Conservation (phyloP, 441 rosid species). For the Adansonia gregorii region DNA sequence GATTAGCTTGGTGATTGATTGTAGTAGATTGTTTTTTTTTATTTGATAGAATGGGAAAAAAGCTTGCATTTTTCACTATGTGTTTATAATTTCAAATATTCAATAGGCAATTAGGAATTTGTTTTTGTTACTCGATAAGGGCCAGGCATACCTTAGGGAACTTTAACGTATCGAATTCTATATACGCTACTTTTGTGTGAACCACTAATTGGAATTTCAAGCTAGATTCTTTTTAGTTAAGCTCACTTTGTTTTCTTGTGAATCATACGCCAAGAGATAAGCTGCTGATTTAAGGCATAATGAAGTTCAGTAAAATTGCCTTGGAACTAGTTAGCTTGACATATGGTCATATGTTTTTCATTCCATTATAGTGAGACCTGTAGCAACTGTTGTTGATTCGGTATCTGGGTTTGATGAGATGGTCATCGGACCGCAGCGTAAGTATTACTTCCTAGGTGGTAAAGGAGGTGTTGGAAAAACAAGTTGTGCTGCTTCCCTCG, state of each 20-base stretch:
- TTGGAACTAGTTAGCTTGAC: slow-evolving; percentile 10
- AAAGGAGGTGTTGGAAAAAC: slow-evolving; percentile 93
- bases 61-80: not conserved
- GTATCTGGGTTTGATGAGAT: slow-evolving; percentile 62
- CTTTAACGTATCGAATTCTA: not conserved
- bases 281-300: not conserved
- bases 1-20: slow-evolving; percentile 7
- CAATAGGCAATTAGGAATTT: not conserved
- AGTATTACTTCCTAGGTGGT: slow-evolving; percentile 78
- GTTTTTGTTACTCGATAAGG: not conserved
- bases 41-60: not conserved
- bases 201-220: not conserved
- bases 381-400: slow-evolving; percentile 50
- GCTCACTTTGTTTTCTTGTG: not conserved
- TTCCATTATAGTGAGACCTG: slow-evolving; percentile 51
- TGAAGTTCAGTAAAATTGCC: not conserved
- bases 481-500: slow-evolving; percentile 89
- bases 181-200: not conserved
- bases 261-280: not conserved
- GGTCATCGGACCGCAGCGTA: slow-evolving; percentile 48
- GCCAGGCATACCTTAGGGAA: not conserved
- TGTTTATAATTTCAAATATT: not conserved
- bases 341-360: slow-evolving; percentile 21
- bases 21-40: not conserved
- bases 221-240: not conserved